Conservation (phyloP, 495 filamentous ascomycete species). For the Bryoglossum gracile region DNA sequence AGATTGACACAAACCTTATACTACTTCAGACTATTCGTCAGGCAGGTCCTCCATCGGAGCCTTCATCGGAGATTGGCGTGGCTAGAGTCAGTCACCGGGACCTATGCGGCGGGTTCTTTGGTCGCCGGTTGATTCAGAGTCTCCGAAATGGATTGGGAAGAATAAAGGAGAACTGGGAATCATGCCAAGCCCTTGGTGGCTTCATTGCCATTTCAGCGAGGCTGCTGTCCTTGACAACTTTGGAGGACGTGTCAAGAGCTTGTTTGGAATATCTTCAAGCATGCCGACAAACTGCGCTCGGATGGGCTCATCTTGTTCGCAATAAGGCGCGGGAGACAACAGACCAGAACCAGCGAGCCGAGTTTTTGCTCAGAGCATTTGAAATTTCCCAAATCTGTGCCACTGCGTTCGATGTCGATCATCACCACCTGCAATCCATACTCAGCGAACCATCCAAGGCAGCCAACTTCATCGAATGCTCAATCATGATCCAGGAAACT, state of each 20-base stretch:
- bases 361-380: slow-evolving; percentile 25
- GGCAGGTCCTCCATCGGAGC: no score
- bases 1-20: no score
- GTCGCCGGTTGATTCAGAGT: slow-evolving; percentile 20
- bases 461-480: slow-evolving; percentile 15
- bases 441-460: slow-evolving; percentile 5
- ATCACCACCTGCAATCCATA: background rate
- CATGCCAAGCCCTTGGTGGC: slow-evolving; percentile 21
- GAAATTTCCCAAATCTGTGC: slow-evolving; percentile 31
- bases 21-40: no score
- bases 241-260: slow-evolving; percentile 4
- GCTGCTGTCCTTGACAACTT: slow-evolving; percentile 26
- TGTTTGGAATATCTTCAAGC: slow-evolving; percentile 12
- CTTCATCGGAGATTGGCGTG: no score
- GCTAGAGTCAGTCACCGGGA: no score
- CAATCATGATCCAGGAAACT: slow-evolving; percentile 17
- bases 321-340: slow-evolving; percentile 7
- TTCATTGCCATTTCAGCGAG: slow-evolving; percentile 26
- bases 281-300: slow-evolving; percentile 12
- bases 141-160: slow-evolving; percentile 20
- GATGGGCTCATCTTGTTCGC: slow-evolving; percentile 15
- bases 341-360: slow-evolving; percentile 16
- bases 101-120: no score
- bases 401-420: slow-evolving; percentile 17
- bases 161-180: slow-evolving; percentile 36